phyloP scores from a whole-genome alignment of 2,329 filamentous ascomycete genomes.

The Fusarium zealandicum region DNA sequence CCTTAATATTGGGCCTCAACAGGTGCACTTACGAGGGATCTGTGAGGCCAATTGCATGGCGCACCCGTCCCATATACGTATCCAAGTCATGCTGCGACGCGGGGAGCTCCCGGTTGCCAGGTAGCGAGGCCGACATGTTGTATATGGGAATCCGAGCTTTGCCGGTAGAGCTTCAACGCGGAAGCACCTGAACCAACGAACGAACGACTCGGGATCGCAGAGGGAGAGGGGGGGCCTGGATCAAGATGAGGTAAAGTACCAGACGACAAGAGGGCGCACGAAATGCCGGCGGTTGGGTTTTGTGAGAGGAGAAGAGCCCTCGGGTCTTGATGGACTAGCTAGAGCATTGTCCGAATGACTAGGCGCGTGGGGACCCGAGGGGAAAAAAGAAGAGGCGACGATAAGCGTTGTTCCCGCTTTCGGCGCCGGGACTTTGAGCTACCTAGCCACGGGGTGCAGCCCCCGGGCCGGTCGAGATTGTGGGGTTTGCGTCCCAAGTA shows the following conservation, averaged over 20 bases:
- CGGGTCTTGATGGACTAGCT: conserved; percentile 21
- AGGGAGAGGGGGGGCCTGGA: background rate
- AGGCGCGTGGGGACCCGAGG: conserved; percentile 1
- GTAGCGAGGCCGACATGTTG: conserved; percentile 70
- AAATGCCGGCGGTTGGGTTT: conserved; percentile 10
- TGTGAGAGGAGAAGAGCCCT: background rate
- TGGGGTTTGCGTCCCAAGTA: conserved; percentile 25
- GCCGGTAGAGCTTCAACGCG: conserved; percentile 5
- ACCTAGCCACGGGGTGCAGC: conserved; percentile 11
- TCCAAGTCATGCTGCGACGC: conserved; percentile 89
- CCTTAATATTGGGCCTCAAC: background rate
- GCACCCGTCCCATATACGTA: conserved; percentile 95
- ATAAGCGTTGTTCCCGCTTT: conserved; percentile 45
- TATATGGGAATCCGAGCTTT: background rate
- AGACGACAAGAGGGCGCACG: conserved; percentile 12
- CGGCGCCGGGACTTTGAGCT: conserved; percentile 38
- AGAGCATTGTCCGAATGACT: conserved; percentile 29
- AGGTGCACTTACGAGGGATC: conserved; percentile 83
- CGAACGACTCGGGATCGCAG: conserved; percentile 1
- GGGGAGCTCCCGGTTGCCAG: conserved; percentile 80
- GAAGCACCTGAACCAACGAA: conserved; percentile 21
- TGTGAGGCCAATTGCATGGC: conserved; percentile 86
- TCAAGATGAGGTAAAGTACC: conserved; percentile 9
- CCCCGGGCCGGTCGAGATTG: conserved; percentile 24
- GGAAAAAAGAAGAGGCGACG: conserved; percentile 40